Base-by-base conservation (phyloP, 2,329 filamentous ascomycete genomes). In the Aspergillus sclerotialis region DNA sequence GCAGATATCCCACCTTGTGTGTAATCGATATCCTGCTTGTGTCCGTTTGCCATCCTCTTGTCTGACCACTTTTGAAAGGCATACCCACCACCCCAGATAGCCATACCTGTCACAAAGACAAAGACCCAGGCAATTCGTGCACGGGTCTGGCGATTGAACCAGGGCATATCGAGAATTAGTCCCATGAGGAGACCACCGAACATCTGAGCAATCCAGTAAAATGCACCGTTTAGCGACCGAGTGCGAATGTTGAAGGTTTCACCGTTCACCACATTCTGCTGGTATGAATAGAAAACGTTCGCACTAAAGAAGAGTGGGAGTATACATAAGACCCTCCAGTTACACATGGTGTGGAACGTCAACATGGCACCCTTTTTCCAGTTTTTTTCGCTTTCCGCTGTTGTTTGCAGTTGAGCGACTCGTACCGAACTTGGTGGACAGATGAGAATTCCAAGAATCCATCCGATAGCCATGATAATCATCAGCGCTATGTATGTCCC, bases 1-100 rank as follows among this genome's bases (percentile, higher is more conserved):
- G 69, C 67, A 33, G 73, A 80, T 26, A 69, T 63, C 26, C 56
- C 43, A 24, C 67, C 69, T 19, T 64, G 48, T 8, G 56, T 68
- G 41, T 66, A 73, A 48, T 73, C 69, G 36, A 73, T 53, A 32
- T 68, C 60, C 35, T 70, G 63, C 39, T 64, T 65, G 13, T 57
- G 45, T 3, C 64, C 63, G 4, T 43, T 31, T 12, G 58, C 63
- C n/a, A 61, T 44, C 10, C 64, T 56, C 34, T 48, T 35, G 44
- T 73, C 53, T 47, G 78, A 75, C 47, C 70, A 72, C 39, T 62
- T 69, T 62, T 84, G 76, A 61, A 82, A 84, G 12, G 66, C 70
- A 47, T 78, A 82, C n/a, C 80, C 80, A 15, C 70, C 71, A 17
- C 72, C 72, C 72, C 71, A 76, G 40, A 73, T 69, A n/a, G 45